phyloP scores from a whole-genome alignment of 768 basidiomycete species.

The Panellus pusillus region DNA sequence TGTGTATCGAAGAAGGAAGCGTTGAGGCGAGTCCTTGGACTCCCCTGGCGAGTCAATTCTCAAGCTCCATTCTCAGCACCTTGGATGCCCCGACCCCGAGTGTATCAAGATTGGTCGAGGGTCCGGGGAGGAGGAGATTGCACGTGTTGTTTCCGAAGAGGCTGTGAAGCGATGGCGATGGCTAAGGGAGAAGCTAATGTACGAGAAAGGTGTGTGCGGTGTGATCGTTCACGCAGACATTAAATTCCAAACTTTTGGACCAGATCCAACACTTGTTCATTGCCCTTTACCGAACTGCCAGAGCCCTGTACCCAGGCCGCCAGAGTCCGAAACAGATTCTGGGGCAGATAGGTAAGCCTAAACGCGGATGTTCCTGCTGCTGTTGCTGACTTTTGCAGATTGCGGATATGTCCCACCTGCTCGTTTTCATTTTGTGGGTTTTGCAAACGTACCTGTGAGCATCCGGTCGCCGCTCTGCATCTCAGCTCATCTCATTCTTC shows the following conservation, averaged over 20 bases:
- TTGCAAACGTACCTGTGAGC: constrained; percentile 71
- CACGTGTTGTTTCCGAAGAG: constrained; percentile 64
- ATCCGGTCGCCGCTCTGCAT: not conserved
- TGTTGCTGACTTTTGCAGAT: constrained; percentile 9
- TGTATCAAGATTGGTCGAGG: constrained; percentile 70
- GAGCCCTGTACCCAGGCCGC: constrained; percentile 67
- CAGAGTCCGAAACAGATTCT: constrained; percentile 50
- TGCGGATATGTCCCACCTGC: constrained; percentile 72
- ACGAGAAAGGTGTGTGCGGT: constrained; percentile 61
- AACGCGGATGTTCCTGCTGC: too few species aligned
- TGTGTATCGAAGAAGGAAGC: constrained; percentile 81
- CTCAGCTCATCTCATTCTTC: constrained; percentile 9
- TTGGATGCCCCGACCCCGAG: constrained; percentile 77
- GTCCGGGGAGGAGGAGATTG: constrained; percentile 71
- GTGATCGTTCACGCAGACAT: not conserved
- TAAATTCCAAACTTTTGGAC: not conserved
- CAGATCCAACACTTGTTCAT: constrained; percentile 77
- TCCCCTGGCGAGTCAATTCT: too few species aligned
- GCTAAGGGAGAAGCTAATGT: constrained; percentile 67
- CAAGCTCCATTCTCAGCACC: constrained; percentile 32
- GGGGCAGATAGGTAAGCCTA: constrained; percentile 54
- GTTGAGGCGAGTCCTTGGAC: constrained; percentile 33
- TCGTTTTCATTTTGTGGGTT: constrained; percentile 80
- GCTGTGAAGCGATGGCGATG: constrained; percentile 74
- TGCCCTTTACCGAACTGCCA: constrained; percentile 85